These are phyloP conservation scores for Dendrocalamus latiflorus DNA, from an alignment of 202 grass and related monocot genomes.

Conservation along the genomic window DNA sequence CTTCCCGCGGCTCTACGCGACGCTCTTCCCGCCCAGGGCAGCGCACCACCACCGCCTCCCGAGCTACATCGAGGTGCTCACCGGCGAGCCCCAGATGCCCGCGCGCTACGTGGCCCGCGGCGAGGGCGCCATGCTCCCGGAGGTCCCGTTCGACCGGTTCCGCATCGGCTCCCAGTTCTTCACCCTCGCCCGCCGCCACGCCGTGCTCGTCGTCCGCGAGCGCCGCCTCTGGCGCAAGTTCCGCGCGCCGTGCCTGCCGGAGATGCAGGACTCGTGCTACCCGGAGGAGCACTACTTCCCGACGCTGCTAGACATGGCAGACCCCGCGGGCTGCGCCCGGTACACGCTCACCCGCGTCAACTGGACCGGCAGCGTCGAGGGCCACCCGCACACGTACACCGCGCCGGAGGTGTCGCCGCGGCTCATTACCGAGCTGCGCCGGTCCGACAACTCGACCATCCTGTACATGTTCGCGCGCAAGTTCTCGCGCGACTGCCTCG, in stretches of 20 bases:
- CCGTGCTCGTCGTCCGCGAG: constrained; percentile 55
- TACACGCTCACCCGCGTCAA: constrained; percentile 81
- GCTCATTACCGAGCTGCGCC: constrained; percentile 49
- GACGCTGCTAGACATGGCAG: constrained; percentile 71
- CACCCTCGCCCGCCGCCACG: constrained; percentile 57
- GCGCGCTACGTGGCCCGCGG: constrained; percentile 61
- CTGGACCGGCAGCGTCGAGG: constrained; percentile 66
- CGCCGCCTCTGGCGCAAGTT: constrained; percentile 73
- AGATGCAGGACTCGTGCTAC: constrained; percentile 49
- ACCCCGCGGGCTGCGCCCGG: constrained; percentile 46
- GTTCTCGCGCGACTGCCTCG: constrained; percentile 65
- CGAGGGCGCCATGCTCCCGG: constrained; percentile 59
- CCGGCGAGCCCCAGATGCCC: constrained; percentile 51
- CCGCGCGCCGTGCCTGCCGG: constrained; percentile 46
- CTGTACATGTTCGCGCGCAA: constrained; percentile 79
- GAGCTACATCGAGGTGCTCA: constrained; percentile 87
- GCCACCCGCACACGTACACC: constrained; percentile 65
- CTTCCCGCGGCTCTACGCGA: constrained; percentile 49
- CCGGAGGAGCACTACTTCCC: constrained; percentile 96
- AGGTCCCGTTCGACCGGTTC: constrained; percentile 64
- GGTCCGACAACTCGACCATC: constrained; percentile 19
- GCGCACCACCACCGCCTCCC: constrained; percentile 4
- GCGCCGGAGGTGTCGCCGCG: constrained; percentile 35
- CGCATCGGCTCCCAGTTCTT: constrained; percentile 83
- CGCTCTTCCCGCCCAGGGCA: constrained; percentile 20